A percentile compares a stretch with the other conserved stretches of the same genome.
Evolutionary conservation across 164 flowering plant species (phyloP).

Genomic region (Protea cynaroides): DNA sequence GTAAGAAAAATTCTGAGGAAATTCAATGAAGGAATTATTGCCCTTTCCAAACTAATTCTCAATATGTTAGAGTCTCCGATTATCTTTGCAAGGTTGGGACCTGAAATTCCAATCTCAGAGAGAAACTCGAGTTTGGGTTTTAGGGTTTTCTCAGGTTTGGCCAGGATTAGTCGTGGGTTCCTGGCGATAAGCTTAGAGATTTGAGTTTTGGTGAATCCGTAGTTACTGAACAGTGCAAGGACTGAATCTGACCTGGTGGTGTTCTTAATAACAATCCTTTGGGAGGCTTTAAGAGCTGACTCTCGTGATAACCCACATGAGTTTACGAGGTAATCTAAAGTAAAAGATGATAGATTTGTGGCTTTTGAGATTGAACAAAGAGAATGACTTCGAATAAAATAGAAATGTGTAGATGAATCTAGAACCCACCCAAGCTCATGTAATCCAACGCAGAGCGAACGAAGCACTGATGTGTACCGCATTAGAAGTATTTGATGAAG

Average conservation of each 20-base stretch:
- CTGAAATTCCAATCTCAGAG: background rate
- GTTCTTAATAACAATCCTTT: background rate
- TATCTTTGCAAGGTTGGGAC: background rate
- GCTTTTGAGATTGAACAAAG: background rate
- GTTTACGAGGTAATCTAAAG: background rate
- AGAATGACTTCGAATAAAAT: background rate
- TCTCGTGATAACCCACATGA: background rate
- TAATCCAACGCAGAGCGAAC: background rate
- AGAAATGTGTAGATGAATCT: background rate
- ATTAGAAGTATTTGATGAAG: too few species aligned
- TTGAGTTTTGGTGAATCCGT: background rate
- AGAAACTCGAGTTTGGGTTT: constrained; percentile 1
- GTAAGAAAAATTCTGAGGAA: background rate
- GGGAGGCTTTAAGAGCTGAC: background rate
- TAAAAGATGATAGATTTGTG: background rate
- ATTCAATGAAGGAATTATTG: background rate
- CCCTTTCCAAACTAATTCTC: background rate
- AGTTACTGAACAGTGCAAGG: background rate
- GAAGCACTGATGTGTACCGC: background rate
- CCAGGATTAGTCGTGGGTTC: background rate
- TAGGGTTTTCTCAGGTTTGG: background rate
- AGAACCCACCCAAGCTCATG: background rate
- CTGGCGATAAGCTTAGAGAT: background rate
- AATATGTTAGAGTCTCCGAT: background rate
- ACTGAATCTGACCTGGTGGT: background rate